These are phyloP conservation scores for Arthrinium phaeospermum DNA, from an alignment of 2,329 filamentous ascomycete genomes.

Conservation along the genomic window DNA sequence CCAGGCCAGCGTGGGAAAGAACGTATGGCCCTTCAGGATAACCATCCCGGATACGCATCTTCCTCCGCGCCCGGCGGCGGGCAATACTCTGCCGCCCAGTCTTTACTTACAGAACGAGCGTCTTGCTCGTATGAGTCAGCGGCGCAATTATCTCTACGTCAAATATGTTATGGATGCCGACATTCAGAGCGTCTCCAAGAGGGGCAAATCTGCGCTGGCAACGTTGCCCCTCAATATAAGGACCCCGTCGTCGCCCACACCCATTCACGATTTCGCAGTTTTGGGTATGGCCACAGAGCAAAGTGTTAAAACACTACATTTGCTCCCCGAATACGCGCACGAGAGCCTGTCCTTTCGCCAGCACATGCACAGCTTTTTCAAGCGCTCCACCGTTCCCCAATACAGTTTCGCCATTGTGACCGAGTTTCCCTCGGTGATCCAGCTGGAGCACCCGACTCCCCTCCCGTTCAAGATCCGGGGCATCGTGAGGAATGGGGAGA, in stretches of 20 bases:
- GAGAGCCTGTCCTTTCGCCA: conserved; percentile 38
- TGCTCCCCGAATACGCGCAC: conserved; percentile 38
- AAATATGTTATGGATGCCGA: conserved; percentile 44
- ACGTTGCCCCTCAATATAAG: conserved; percentile 33
- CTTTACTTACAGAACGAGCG: neutral
- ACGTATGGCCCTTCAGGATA: conserved; percentile 38
- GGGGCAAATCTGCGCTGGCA: conserved; percentile 23
- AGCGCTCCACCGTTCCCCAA: conserved; percentile 40
- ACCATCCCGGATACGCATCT: conserved; percentile 31
- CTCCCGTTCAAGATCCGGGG: conserved; percentile 32
- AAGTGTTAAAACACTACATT: conserved; percentile 30
- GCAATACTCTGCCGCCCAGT: neutral
- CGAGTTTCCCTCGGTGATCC: conserved; percentile 36
- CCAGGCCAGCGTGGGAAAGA: conserved; percentile 16
- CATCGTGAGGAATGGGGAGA: conserved; percentile 18
- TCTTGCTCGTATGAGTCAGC: neutral
- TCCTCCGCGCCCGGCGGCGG: conserved; percentile 2
- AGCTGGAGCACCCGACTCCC: conserved; percentile 33
- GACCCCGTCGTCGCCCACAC: conserved; percentile 18
- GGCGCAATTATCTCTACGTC: conserved; percentile 36
- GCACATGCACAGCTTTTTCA: conserved; percentile 40
- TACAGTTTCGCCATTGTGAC: conserved; percentile 36
- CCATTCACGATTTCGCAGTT: conserved; percentile 29
- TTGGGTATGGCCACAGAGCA: neutral
- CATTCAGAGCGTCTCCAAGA: conserved; percentile 26